phyloP scores from a whole-genome alignment of 1,284 basidiomycete genomes.

The Cutaneotrichosporon sp. region DNA sequence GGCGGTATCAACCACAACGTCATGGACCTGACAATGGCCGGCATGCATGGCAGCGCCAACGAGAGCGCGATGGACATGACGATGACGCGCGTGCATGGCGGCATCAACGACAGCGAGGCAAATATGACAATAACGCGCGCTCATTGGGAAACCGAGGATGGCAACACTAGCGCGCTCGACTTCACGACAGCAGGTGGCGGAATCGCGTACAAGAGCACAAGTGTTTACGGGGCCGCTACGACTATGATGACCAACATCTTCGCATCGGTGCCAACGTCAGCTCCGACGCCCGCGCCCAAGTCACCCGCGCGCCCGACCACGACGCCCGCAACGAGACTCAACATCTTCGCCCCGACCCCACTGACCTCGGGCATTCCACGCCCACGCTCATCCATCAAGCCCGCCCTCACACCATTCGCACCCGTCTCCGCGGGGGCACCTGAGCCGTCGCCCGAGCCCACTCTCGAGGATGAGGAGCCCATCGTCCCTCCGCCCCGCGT shows the following conservation, averaged over 20 bases:
- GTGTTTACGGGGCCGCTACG: conserved; percentile 6
- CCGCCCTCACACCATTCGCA: conserved; percentile 6
- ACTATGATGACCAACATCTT: conserved; percentile 20
- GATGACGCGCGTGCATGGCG: not conserved
- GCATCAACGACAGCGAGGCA: not conserved
- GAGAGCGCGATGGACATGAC: not conserved
- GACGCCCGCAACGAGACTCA: conserved; percentile 12
- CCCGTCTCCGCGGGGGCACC: not conserved
- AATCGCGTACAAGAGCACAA: conserved; percentile 14
- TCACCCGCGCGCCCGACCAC: not conserved
- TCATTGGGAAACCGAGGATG: not conserved
- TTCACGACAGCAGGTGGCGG: conserved; percentile 18
- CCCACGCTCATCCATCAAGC: conserved; percentile 1
- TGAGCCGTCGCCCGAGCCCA: not conserved
- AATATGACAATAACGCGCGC: too few relatives aligned
- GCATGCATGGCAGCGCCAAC: conserved; percentile 13
- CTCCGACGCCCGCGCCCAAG: conserved; percentile 7
- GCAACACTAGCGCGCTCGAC: conserved; percentile 4
- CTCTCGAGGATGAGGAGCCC: not conserved
- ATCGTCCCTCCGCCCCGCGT: not conserved
- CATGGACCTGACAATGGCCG: conserved; percentile 15
- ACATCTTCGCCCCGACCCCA: conserved; percentile 17
- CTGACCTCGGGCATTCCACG: not conserved
- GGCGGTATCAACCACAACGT: conserved; percentile 15
- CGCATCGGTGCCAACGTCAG: conserved; percentile 5